Evolutionary conservation across 768 basidiomycete species (phyloP).

Genomic region (Termitomyces heimii): DNA sequence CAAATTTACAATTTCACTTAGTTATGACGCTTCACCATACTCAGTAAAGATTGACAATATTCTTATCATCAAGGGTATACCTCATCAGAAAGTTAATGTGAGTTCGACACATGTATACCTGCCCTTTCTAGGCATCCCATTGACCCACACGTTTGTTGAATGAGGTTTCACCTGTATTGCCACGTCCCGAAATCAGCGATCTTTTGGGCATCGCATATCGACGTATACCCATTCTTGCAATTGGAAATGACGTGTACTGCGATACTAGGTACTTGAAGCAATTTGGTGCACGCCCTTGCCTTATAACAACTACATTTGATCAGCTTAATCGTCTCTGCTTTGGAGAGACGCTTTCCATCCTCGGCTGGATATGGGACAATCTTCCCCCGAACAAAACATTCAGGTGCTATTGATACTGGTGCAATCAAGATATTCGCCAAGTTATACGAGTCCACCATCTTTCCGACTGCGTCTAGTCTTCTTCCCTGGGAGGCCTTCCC

Average conservation of each 20-base stretch:
- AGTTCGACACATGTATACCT: constrained; percentile 7
- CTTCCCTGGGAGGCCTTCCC: constrained; percentile 46
- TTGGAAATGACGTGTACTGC: constrained; percentile 57
- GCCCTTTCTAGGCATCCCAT: background rate
- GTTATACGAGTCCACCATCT: constrained; percentile 42
- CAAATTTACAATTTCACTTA: constrained; percentile 11
- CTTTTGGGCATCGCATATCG: constrained; percentile 49
- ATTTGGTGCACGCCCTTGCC: background rate
- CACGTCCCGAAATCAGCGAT: constrained; percentile 52
- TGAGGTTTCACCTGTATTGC: constrained; percentile 44
- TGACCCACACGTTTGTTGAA: background rate
- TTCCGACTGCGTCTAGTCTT: constrained; percentile 30
- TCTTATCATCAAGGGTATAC: constrained; percentile 42
- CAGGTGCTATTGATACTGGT: constrained; percentile 36
- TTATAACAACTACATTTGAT: background rate
- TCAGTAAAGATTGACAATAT: constrained; percentile 46
- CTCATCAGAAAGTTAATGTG: constrained; percentile 43
- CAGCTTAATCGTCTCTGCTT: constrained; percentile 41
- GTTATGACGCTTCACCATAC: constrained; percentile 50
- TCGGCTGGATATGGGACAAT: constrained; percentile 40
- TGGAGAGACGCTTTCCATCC: constrained; percentile 52
- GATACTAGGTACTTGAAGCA: constrained; percentile 35
- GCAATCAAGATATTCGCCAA: constrained; percentile 42
- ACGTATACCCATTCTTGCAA: constrained; percentile 52
- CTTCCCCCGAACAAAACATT: constrained; percentile 39